These are phyloP conservation scores for Suillus brevipes DNA, from an alignment of 768 basidiomycete genomes.

Conservation along the genomic window DNA sequence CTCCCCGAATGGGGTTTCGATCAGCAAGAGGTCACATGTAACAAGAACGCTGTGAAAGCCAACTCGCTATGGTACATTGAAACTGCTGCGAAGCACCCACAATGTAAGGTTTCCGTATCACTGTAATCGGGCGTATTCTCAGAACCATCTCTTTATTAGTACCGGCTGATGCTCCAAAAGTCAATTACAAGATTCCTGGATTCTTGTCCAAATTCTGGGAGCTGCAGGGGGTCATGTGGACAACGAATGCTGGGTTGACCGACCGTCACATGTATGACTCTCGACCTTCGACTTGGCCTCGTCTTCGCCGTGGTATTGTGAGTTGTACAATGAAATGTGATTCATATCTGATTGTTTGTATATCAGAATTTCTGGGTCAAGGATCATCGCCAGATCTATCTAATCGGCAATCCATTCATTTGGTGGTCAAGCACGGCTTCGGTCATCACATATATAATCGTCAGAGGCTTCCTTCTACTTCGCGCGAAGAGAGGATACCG, in stretches of 20 bases:
- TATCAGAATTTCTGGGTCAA: slow-evolving; percentile 96
- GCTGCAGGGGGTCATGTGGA: slow-evolving; percentile 95
- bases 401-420: slow-evolving; percentile 90
- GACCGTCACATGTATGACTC: slow-evolving; percentile 96
- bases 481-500: slow-evolving; percentile 88
- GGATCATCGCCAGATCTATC: slow-evolving; percentile 92
- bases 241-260: slow-evolving; percentile 92
- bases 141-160: slow-evolving; percentile 45
- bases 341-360: slow-evolving; percentile 10
- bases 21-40: slow-evolving; percentile 99
- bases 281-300: slow-evolving; percentile 90
- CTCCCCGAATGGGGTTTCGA: slow-evolving; percentile 97
- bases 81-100: slow-evolving; percentile 68
- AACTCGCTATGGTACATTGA: slow-evolving; percentile 97
- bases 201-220: slow-evolving; percentile 92
- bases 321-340: slow-evolving; percentile 33
- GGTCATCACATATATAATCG: slow-evolving; percentile 61
- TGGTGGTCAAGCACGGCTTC: slow-evolving; percentile 87
- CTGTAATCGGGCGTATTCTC: neutral
- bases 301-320: slow-evolving; percentile 88
- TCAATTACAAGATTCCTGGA: slow-evolving; percentile 89
- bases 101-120: slow-evolving; percentile 49
- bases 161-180: slow-evolving; percentile 64
- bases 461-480: slow-evolving; percentile 80
- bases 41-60: slow-evolving; percentile 88